Evolutionary conservation across 179 eudicot genomes (phyloP), one percentile per base, ranked within the genome.

Genomic region (Beta macrorhiza): DNA sequence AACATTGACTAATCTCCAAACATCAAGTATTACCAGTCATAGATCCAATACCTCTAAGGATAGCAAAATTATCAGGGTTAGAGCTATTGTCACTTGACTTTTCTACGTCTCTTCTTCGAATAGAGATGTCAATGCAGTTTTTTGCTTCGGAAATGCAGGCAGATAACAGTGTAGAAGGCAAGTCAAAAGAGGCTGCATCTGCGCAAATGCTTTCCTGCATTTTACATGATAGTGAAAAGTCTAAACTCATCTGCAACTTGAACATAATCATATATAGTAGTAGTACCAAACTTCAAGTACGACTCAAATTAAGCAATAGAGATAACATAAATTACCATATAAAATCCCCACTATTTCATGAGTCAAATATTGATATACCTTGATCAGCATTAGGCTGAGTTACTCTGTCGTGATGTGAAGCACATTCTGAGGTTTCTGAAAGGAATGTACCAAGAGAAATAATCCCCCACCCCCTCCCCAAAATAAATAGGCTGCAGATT

Each of bases 181-280:
- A 86, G 85, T 96, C 99, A 87, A 96, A 96, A 45, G 99, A 96
- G 72, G 98, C 94, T 83, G 99, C 99, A 82, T 96, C 98, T 44
- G 99, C 92, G 80, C 97, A 96, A 78, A 96, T 80, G 86, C 98
- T 80, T 86, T 96, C 99, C 99, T 96, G 91, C 82, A 84, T 77
- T 51, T 71, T 73, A 57, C 19, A 81, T 32, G 44, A 63, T 44
- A 82, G 7, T 29, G 22, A n/a, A 25, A 74, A 56, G 61, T 81
- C 25, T 16, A 57, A 47, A 74, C 56, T 81, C 53, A 59, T 55
- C 76, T 51, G 51, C 52, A 15, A 44, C 80, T 83, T 29, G 73
- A 72, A 57, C 62, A 16, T 22, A 67, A 62, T 74, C 63, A 0
- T 3, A 74, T 25, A 22, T 37, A 3, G 53, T 49, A 49, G 9